Evolutionary conservation across 1,284 basidiomycete genomes (phyloP).

Genomic region (Erythrobasidium hasegawianum): DNA sequence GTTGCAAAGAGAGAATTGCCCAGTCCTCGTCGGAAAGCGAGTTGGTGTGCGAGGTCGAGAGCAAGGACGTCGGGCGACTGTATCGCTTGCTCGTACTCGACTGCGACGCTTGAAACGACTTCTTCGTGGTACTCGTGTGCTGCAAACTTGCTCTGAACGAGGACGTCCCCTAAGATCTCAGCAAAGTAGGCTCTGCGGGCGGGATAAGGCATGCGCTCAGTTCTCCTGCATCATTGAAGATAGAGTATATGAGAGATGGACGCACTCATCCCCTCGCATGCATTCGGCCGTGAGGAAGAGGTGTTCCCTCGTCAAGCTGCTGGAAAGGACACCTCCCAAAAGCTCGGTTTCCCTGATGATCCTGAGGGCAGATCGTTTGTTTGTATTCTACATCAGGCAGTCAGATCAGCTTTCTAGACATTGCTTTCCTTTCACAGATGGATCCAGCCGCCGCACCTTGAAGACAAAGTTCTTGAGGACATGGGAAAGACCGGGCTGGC

Average conservation of each 20-base stretch:
- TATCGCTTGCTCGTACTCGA: conserved; percentile 65
- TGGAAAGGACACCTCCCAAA: conserved; percentile 86
- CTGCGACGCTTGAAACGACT: conserved; percentile 69
- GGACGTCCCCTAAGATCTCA: conserved; percentile 73
- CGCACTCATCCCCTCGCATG: conserved; percentile 91
- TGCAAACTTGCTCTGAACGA: conserved; percentile 76
- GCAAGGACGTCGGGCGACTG: conserved; percentile 63
- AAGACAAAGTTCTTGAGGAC: conserved; percentile 93
- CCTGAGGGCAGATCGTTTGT: conserved; percentile 79
- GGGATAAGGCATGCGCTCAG: too few species aligned
- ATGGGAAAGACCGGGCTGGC: conserved; percentile 80
- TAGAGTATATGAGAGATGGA: too few species aligned
- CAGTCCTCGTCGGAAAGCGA: conserved; percentile 87
- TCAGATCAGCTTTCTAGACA: too few species aligned
- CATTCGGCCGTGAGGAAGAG: conserved; percentile 91
- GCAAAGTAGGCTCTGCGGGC: conserved; percentile 73
- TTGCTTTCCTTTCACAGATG: too few species aligned
- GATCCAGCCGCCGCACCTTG: too few species aligned
- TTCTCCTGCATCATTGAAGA: too few species aligned
- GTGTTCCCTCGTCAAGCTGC: conserved; percentile 82
- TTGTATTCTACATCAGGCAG: too few species aligned
- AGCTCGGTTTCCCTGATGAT: conserved; percentile 90
- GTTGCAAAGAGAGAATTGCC: conserved; percentile 80
- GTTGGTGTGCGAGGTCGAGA: conserved; percentile 74
- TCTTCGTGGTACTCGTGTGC: conserved; percentile 82